Evolutionary conservation across 495 filamentous ascomycete species (phyloP).

Genomic region (Alectoria sarmentosa): DNA sequence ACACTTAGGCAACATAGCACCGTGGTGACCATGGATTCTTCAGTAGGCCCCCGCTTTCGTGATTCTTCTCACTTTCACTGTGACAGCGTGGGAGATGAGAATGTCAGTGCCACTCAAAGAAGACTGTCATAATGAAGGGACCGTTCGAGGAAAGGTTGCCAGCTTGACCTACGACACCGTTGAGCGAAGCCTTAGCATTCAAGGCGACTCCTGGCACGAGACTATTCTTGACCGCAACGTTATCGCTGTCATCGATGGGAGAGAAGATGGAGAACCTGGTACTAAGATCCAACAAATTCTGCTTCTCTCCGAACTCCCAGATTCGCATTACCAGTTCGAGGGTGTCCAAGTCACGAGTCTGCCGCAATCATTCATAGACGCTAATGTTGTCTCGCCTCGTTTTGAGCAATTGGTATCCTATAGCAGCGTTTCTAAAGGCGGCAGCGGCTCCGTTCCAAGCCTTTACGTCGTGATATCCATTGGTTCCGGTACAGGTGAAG

Average conservation of each 20-base stretch:
- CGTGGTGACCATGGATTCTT: not conserved
- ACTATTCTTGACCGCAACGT: conserved; percentile 11
- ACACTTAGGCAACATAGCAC: not conserved
- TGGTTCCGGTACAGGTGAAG: conserved; percentile 59
- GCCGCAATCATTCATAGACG: conserved; percentile 13
- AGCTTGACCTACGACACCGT: conserved; percentile 9
- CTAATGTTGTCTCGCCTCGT: conserved; percentile 7
- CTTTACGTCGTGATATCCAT: conserved; percentile 69
- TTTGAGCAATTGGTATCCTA: not conserved
- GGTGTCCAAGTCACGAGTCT: conserved; percentile 9
- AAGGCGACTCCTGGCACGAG: conserved; percentile 9
- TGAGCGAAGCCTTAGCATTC: conserved; percentile 6
- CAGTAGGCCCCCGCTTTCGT: not conserved
- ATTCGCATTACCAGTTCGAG: conserved; percentile 8
- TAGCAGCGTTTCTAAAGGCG: not conserved
- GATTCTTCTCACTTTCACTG: not conserved
- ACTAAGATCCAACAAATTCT: conserved; percentile 15
- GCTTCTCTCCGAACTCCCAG: conserved; percentile 8
- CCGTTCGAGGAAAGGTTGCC: conserved; percentile 10
- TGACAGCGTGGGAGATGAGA: not conserved
- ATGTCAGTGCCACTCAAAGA: not conserved
- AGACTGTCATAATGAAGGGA: conserved; percentile 3
- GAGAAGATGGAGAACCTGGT: not conserved
- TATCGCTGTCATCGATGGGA: conserved; percentile 15
- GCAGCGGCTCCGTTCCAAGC: conserved; percentile 18